Base-by-base conservation (phyloP, 2,329 filamentous ascomycete genomes). In the Seiridium cupressi region DNA sequence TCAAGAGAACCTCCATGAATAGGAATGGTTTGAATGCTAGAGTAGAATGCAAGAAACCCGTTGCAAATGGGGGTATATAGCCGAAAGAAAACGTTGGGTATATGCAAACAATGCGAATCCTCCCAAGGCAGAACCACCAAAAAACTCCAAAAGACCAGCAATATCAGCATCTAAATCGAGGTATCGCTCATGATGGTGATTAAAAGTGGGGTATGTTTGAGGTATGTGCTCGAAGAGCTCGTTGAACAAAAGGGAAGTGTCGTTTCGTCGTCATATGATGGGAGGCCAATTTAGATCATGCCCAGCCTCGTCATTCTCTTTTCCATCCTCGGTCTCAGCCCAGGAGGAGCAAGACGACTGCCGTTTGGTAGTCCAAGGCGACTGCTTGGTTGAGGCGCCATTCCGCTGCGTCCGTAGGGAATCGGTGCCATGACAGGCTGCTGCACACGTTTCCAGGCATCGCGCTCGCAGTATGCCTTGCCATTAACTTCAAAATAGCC, bases 401-500 rank as follows among this genome's bases (percentile, higher is more conserved):
- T 58, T 10, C 62, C 51, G 26, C 62, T 48, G 18, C 49, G 61
- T 10, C 63, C 55, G 18, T 64, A 65, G 10, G 64, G 68, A 26
- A 67, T 66, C 13, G 67, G 56, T 3, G 70, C 70, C 42, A 70
- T 64, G 44, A 64, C 62, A 1, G 61, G 63, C 34, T 67, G 67
- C 62, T 82, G 79, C 36, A 81, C 74, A 44, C 83, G 76, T 57
- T 82, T 79, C 73, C 88, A 88, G 4, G 93, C 93, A 72, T 98
- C 93, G 49, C 88, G 86, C 74, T 98, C 94, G 74, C 94, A 99
- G 72, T 90, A 97, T 0, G 90, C 86, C 49, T 80, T 82, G 32
- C 91, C 91, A 46, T 86, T 87, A 66, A 97, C 89, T 73, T 98
- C 93, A 69, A 95, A 97, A 73, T 98, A 98, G 63, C 95, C 94